Base-by-base conservation (phyloP, 441 rosid genomes). In the Eruca vesicaria region DNA sequence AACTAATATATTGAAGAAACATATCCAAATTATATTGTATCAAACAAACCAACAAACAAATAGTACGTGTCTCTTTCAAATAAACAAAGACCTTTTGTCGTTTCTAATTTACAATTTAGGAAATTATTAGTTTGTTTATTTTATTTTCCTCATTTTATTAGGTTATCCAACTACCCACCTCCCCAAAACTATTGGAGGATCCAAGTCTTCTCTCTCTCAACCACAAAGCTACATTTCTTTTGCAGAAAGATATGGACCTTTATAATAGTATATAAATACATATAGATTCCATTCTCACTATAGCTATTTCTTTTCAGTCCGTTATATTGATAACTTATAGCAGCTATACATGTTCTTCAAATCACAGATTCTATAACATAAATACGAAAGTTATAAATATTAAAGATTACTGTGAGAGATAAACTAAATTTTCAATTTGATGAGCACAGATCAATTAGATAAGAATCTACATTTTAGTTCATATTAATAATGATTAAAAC, bases 141-240 rank as follows among this genome's bases (percentile, higher is more conserved):
- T 64, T 56, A n/a, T 64, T 61, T 66, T 19, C 64, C 78, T 75
- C 71, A 62, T 50, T 68, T 70, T 66, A 76, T 73, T 53, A 68
- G 84, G 79, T 80, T 83, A 80, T 77, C 81, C 59, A 56, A 73
- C 82, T 23, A 79, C 74, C 83, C 14, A 74, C 85, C 76, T 71
- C 73, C 63, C 79, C 77, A 75, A 78, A 72, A 65, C 79, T 63
- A 66, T 79, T 78, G 83, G 83, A 80, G 76, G 77, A 82, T 69
- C 52, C 38, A 68, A 28, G 78, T 73, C 69, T 36, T n/a, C 79
- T 75, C 66, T 71, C 67, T 71, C 77, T 69, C 69, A 71, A 78
- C 78, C 78, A 78, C 60, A 71, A 33, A 71, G 36, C 63, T 71
- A 43, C 10, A 36, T 31, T 78, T 58, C 11, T 16, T 71, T 53